Conservation (phyloP, 192 early-diverging fungal species). For the Backusella tarrabulga region DNA sequence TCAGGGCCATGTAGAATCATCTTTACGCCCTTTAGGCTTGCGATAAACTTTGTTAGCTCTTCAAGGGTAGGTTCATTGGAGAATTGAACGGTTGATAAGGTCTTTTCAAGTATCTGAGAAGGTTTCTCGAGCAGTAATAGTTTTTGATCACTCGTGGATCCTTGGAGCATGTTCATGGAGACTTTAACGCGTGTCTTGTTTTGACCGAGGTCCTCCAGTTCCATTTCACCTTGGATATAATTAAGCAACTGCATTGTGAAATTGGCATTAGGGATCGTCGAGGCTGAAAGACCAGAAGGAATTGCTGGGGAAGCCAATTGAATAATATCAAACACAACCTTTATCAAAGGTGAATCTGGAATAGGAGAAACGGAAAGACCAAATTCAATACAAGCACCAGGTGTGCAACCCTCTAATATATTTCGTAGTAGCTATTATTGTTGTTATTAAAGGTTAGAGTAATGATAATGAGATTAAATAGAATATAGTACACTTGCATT, state of each 20-base stretch:
- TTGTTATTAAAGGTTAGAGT: not conserved
- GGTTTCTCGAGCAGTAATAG: constrained; percentile 13
- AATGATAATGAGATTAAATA: not conserved
- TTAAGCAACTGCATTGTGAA: constrained; percentile 26
- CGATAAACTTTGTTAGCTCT: constrained; percentile 45
- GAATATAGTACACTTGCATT: constrained; percentile 29
- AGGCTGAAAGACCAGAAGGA: constrained; percentile 11
- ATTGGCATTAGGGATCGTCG: constrained; percentile 35
- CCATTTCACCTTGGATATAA: constrained; percentile 23
- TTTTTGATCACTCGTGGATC: not conserved
- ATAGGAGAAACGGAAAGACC: constrained; percentile 33
- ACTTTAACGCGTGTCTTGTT: constrained; percentile 23
- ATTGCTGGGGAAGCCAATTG: constrained; percentile 18
- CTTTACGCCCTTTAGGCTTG: constrained; percentile 40
- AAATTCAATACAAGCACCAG: constrained; percentile 55
- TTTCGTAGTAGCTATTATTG: constrained; percentile 47
- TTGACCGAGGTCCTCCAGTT: constrained; percentile 18
- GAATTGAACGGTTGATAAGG: constrained; percentile 32
- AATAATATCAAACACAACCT: constrained; percentile 22
- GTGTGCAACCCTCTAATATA: constrained; percentile 47
- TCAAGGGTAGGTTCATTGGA: constrained; percentile 53
- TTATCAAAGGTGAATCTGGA: not conserved
- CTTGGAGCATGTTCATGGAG: constrained; percentile 20
- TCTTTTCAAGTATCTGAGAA: constrained; percentile 19
- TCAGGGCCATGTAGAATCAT: constrained; percentile 46